Percentiles rank a stretch among this genome's conserved stretches.
Evolutionary conservation across 2,329 filamentous ascomycete genomes (phyloP).

Genomic region (Penicillium sp.): DNA sequence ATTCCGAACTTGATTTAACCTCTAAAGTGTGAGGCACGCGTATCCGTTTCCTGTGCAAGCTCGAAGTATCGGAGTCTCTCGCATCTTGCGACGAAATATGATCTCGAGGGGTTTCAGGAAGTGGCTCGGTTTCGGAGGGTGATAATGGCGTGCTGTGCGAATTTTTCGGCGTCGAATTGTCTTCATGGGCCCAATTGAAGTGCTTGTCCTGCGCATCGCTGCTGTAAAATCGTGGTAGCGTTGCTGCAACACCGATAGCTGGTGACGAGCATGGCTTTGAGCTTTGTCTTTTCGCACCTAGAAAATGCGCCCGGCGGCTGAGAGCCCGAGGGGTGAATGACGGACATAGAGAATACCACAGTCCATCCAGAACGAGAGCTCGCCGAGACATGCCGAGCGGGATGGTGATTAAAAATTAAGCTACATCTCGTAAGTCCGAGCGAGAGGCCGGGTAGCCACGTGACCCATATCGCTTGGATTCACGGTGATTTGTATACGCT

Average conservation of each 20-base stretch:
- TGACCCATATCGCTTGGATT: conserved; percentile 5
- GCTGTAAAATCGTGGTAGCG: conserved; percentile 12
- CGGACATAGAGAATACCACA: conserved; percentile 41
- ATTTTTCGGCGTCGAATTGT: neutral
- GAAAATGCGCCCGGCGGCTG: conserved; percentile 10
- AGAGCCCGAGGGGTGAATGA: conserved; percentile 26
- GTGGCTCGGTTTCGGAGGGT: neutral
- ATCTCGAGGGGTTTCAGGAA: neutral
- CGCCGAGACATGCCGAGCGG: conserved; percentile 31
- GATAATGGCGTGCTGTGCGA: neutral
- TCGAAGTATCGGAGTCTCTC: neutral
- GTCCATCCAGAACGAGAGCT: conserved; percentile 32
- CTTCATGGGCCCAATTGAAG: neutral
- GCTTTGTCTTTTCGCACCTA: conserved; percentile 10
- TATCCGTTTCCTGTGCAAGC: too few relatives aligned
- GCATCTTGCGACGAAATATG: neutral
- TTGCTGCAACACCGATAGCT: conserved; percentile 1
- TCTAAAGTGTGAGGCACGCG: neutral
- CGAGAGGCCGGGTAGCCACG: conserved; percentile 8
- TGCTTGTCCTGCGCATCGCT: conserved; percentile 2
- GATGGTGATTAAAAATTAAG: conserved; percentile 7
- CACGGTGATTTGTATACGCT: neutral
- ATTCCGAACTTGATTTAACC: conserved; percentile 4
- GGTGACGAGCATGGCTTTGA: conserved; percentile 3
- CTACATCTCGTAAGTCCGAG: conserved; percentile 8